These are phyloP conservation scores for Coffea humblotiana DNA, from an alignment of 305 asterid genomes.

Conservation along the genomic window DNA sequence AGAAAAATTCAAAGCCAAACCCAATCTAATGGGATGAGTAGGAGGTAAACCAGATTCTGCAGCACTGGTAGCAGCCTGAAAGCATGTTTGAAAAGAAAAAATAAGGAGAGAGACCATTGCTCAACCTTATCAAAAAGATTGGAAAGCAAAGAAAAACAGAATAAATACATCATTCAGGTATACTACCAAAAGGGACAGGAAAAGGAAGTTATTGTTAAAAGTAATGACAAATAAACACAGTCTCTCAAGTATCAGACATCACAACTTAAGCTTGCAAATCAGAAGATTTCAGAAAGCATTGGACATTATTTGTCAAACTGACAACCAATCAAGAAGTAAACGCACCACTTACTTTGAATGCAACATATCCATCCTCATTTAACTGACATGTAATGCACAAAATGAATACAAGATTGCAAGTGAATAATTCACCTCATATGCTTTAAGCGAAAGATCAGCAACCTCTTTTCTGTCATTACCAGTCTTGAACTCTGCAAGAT, in stretches of 20 bases:
- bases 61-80: slow-evolving; percentile 58
- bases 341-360: neutral
- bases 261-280: neutral
- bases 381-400: neutral
- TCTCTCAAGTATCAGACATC: neutral
- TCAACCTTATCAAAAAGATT: neutral
- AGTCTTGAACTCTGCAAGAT: slow-evolving; percentile 82
- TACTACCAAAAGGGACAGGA: neutral
- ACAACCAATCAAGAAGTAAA: neutral
- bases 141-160: neutral
- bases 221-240: neutral
- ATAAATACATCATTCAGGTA: neutral
- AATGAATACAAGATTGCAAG: neutral
- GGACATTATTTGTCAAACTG: neutral
- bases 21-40: slow-evolving; percentile 92
- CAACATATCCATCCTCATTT: neutral
- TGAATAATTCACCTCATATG: slow-evolving; percentile 65
- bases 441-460: slow-evolving; percentile 81
- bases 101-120: neutral
- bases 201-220: neutral
- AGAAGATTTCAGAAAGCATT: neutral
- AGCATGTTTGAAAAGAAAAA: slow-evolving; percentile 7
- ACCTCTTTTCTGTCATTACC: slow-evolving; percentile 78
- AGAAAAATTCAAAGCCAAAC: slow-evolving; percentile 88
- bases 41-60: slow-evolving; percentile 81